Conservation (phyloP, 106 monocot genomes). For the Acanthochlamys bracteata region DNA sequence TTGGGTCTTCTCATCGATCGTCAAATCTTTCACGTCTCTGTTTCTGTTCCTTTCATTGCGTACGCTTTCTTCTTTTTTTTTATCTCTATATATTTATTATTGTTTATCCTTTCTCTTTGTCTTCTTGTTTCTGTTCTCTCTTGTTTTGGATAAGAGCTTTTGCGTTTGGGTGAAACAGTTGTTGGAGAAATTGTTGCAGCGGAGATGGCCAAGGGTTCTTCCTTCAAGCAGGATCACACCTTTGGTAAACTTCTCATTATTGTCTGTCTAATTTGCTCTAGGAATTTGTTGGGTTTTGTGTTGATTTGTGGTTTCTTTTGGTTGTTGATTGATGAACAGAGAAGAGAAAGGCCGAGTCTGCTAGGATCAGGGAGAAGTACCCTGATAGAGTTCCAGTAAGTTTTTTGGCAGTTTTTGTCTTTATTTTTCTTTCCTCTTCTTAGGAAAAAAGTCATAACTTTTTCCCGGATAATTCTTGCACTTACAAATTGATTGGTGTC, state of each 20-base stretch:
- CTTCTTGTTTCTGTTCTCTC: neutral
- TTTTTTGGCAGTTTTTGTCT: neutral
- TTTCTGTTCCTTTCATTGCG: neutral
- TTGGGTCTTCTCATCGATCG: constrained; percentile 2
- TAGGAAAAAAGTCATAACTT: neutral
- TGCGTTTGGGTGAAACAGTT: no score
- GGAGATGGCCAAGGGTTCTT: constrained; percentile 43
- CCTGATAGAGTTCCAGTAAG: constrained; percentile 51
- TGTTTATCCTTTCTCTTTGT: neutral
- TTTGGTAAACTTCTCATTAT: constrained; percentile 16
- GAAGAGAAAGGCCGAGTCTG: constrained; percentile 36
- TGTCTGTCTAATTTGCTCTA: constrained; percentile 1
- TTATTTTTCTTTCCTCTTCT: neutral
- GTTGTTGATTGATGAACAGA: constrained; percentile 17
- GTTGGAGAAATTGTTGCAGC: constrained; percentile 3
- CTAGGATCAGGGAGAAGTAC: constrained; percentile 47
- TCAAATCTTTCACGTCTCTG: neutral
- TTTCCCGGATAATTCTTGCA: neutral
- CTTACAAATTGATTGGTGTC: neutral
- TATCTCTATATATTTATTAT: constrained; percentile 1
- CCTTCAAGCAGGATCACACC: constrained; percentile 53
- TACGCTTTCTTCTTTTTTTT: neutral
- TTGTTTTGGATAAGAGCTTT: no score
- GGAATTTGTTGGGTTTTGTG: neutral
- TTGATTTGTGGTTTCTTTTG: neutral